Evolutionary conservation across 345 rosid genomes (phyloP).

Genomic region (Gossypium bickii): DNA sequence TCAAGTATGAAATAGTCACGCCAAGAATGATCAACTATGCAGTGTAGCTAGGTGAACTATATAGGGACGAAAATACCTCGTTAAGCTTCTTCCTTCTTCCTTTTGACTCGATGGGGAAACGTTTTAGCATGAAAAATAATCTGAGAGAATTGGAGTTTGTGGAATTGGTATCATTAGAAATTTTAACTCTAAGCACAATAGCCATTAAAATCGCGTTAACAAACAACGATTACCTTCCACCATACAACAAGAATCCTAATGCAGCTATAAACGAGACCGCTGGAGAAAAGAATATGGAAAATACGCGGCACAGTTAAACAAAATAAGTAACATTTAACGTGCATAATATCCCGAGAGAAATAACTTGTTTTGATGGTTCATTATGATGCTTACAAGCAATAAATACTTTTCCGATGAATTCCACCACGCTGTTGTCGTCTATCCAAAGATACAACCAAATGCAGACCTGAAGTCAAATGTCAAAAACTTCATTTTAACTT

Average conservation of each 20-base stretch:
- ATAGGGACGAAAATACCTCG: conserved; percentile 51
- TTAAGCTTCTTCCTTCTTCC: conserved; percentile 97
- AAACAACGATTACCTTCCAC: conserved; percentile 74
- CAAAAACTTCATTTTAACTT: conserved; percentile 22
- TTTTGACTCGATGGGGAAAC: conserved; percentile 96
- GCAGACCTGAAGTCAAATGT: conserved; percentile 48
- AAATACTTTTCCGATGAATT: conserved; percentile 75
- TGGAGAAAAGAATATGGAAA: conserved; percentile 28
- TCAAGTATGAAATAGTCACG: not conserved
- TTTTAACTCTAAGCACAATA: conserved; percentile 9
- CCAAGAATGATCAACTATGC: not conserved
- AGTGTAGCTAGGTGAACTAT: not conserved
- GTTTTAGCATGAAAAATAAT: conserved; percentile 89
- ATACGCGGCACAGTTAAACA: conserved; percentile 10
- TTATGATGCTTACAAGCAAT: conserved; percentile 56
- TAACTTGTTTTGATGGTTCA: not conserved
- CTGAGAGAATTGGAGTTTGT: conserved; percentile 32
- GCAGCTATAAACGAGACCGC: conserved; percentile 91
- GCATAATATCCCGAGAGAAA: not conserved
- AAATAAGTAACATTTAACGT: not conserved
- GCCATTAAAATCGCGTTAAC: conserved; percentile 7
- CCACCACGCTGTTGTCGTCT: conserved; percentile 65
- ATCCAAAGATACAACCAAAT: conserved; percentile 88
- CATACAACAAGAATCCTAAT: conserved; percentile 84
- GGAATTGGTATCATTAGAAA: conserved; percentile 4